These are phyloP conservation scores for Tephrocybe sp. DNA, from an alignment of 768 basidiomycete species.

Conservation along the genomic window DNA sequence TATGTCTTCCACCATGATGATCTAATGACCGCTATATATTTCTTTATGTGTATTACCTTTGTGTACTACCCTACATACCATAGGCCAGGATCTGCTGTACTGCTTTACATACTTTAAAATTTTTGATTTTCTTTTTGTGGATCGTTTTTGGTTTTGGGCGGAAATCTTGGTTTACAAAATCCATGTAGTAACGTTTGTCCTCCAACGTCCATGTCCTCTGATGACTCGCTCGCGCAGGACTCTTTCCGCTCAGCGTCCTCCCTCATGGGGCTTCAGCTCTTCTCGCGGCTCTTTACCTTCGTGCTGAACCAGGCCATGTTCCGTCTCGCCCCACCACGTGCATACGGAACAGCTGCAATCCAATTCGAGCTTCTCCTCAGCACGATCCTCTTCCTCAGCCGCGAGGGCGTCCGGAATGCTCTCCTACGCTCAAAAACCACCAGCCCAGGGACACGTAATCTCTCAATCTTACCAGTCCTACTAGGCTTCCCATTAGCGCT, in stretches of 20 bases:
- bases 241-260: conserved; percentile 50
- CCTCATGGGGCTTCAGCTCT: conserved; percentile 82
- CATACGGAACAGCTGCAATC: conserved; percentile 87
- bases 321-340: conserved; percentile 77
- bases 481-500: conserved; percentile 68
- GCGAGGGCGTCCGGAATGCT: conserved; percentile 91
- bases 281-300: conserved; percentile 85
- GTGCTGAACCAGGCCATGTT: conserved; percentile 84
- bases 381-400: conserved; percentile 86
- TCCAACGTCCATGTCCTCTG: conserved; percentile 10
- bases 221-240: conserved; percentile 26
- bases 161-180: not conserved
- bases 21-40: conserved; percentile 12
- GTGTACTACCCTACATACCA: conserved; percentile 10
- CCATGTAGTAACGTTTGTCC: not conserved
- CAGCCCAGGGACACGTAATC: conserved; percentile 34
- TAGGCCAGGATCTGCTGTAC: conserved; percentile 10
- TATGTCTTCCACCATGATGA: conserved; percentile 10
- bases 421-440: conserved; percentile 56
- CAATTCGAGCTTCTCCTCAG: conserved; percentile 91
- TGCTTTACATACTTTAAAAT: conserved; percentile 10
- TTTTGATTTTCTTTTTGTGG: not conserved
- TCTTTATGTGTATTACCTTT: conserved; percentile 10
- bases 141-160: too few species aligned
- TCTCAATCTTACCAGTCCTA: conserved; percentile 62